These are phyloP conservation scores for Candida nemodendra DNA, from an alignment of 805 yeast species.

Conservation along the genomic window DNA sequence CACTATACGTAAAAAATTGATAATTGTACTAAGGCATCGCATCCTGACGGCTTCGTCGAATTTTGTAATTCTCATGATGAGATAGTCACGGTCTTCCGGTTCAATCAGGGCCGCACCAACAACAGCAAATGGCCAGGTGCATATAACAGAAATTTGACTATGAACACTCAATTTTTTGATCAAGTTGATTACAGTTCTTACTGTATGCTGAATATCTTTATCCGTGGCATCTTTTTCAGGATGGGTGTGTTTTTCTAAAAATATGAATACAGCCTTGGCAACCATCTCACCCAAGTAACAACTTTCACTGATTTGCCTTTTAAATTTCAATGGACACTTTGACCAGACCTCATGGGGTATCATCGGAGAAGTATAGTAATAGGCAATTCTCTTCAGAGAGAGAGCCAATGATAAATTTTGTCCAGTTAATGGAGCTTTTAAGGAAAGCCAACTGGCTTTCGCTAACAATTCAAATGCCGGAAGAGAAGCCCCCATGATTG, in stretches of 20 bases:
- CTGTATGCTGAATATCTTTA: neutral
- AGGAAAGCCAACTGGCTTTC: slow-evolving; percentile 33
- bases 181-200: no score
- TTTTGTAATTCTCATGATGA: neutral
- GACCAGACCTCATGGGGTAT: neutral
- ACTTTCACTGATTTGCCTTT: slow-evolving; percentile 3
- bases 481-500: slow-evolving; percentile 35
- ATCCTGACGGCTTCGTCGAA: neutral
- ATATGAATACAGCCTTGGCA: neutral
- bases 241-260: neutral
- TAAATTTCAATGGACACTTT: neutral
- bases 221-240: neutral
- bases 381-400: neutral
- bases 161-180: neutral
- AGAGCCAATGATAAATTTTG: neutral
- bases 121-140: neutral
- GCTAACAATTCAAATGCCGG: slow-evolving; percentile 35
- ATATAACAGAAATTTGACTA: neutral
- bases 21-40: neutral
- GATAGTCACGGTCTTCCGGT: neutral
- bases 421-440: slow-evolving; percentile 5
- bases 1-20: neutral
- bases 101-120: neutral
- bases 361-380: slow-evolving; percentile 7
- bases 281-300: slow-evolving; percentile 1